Conservation (phyloP, 495 filamentous ascomycete genomes). For the Aspergillus leporis region DNA sequence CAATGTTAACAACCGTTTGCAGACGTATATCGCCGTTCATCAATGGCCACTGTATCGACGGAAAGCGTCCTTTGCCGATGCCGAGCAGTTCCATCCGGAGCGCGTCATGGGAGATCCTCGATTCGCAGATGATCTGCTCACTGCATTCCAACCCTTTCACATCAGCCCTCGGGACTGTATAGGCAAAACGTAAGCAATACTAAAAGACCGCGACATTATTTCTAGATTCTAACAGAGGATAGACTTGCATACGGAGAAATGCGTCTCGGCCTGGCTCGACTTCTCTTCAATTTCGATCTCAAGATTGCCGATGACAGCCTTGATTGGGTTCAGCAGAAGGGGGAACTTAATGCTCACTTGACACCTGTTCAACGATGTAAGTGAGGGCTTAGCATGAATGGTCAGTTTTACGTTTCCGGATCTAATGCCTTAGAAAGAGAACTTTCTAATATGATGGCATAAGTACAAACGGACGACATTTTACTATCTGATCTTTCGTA, state of each 20-base stretch:
- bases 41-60: conserved; percentile 50
- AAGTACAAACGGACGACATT: too few species aligned
- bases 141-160: conserved; percentile 55
- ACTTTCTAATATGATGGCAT: too few species aligned
- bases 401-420: too few species aligned
- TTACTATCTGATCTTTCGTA: too few species aligned
- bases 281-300: conserved; percentile 47
- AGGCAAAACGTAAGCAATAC: conserved; percentile 52
- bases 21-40: conserved; percentile 52
- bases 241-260: conserved; percentile 47
- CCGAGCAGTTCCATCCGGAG: conserved; percentile 51
- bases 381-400: too few species aligned
- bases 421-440: too few species aligned
- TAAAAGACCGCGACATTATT: neutral
- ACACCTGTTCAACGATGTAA: conserved; percentile 8
- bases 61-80: conserved; percentile 43
- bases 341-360: conserved; percentile 28
- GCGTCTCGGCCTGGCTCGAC: conserved; percentile 35
- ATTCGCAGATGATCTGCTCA: conserved; percentile 42
- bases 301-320: conserved; percentile 25
- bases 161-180: conserved; percentile 62
- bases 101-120: conserved; percentile 40
- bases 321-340: conserved; percentile 39
- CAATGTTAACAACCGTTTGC: conserved; percentile 10
- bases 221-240: neutral